Base-by-base conservation (phyloP, 2,329 filamentous ascomycete genomes). In the Paecilomyces formosus region DNA sequence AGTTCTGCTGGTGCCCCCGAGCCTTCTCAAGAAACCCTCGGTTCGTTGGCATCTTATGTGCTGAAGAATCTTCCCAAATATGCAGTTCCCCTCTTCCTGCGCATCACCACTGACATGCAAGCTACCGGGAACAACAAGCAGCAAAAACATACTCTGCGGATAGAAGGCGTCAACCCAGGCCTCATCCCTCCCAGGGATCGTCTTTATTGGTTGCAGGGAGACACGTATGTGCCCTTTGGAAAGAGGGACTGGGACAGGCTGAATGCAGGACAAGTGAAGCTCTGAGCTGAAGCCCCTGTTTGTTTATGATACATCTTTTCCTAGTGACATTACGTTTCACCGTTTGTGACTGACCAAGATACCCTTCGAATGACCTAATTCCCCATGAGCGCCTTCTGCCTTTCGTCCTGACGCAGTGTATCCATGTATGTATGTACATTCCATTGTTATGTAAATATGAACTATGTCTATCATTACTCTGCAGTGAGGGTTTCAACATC, bases 111-210 rank as follows among this genome's bases (percentile, higher is more conserved):
- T 26, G 80, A 82, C 26, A 81, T 85, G 63, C 84, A 88, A 66
- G 81, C 85, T 1, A 96, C 92, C 3, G 90, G 91, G 0, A 96
- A 91, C 54, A 89, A 91, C 68, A 96, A 96, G 79, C 89, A 95
- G 76, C 88, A 92, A 75, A 96, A 96, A 74, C 84, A 88, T 62
- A 74, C 78, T 0, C 71, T 96, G 62, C 80, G 90, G n/a, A 78
- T 80, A 1, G 82, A 92, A 62, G 91, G 92, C 0, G 89, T 93
- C 0, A 83, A 90, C 66, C 88, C 88, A 0, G 73, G 68, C 3
- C 63, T 66, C 9, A 66, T 76, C 12, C 64, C 65, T 5, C 55
- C 66, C 26, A 62, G 64, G 2, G 81, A 84, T 62, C 70, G 69
- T 50, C 78, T 89, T 73, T 85, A 85, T 64, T 93, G 89, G 88